A percentile compares a stretch with the other conserved stretches of the same genome.
phyloP scores from a whole-genome alignment of 2,329 filamentous ascomycete genomes.

The Nothopassalora personata region DNA sequence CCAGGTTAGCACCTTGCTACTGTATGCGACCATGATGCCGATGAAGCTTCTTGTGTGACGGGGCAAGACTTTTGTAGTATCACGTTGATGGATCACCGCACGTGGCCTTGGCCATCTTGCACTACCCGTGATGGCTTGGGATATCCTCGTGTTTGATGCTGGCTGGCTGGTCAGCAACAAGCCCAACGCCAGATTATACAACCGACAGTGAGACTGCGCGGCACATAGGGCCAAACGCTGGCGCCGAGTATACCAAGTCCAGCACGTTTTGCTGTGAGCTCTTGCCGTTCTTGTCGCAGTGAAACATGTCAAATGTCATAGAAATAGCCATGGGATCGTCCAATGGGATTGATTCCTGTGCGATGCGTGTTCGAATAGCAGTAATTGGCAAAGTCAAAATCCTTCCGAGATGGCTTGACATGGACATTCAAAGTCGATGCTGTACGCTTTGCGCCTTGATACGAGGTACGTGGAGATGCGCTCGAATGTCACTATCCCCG shows the following conservation, averaged over 20 bases:
- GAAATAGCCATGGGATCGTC: neutral
- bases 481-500: neutral
- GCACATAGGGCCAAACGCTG: neutral
- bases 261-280: neutral
- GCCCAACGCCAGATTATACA: neutral
- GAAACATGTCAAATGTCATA: neutral
- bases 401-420: neutral
- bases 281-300: neutral
- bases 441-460: too few relatives aligned
- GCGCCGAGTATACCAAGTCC: neutral
- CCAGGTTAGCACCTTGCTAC: too few relatives aligned
- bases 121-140: neutral
- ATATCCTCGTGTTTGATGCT: neutral
- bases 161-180: neutral
- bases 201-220: neutral
- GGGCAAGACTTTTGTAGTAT: too few relatives aligned
- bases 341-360: neutral
- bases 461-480: neutral
- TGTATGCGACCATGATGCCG: too few relatives aligned
- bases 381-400: neutral
- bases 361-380: neutral
- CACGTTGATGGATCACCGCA: too few relatives aligned
- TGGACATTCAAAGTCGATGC: neutral
- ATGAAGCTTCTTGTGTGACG: too few relatives aligned
- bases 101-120: neutral